phyloP scores from a whole-genome alignment of 2,329 filamentous ascomycete species.

The Fusarium tuaranense region DNA sequence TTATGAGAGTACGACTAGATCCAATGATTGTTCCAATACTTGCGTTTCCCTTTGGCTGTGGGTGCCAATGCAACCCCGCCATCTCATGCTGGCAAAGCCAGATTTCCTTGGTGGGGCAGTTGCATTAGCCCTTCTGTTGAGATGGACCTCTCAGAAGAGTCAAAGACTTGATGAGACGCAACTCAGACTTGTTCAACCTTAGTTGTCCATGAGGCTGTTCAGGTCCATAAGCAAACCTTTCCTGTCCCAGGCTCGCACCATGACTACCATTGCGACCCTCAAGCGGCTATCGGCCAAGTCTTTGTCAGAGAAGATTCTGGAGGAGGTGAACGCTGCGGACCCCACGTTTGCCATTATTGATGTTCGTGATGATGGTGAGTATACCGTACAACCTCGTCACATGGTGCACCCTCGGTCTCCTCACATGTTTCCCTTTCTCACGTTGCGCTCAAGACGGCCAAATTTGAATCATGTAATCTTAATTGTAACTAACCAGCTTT shows the following conservation, averaged over 20 bases:
- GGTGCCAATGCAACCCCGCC: not conserved
- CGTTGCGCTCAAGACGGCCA: not conserved
- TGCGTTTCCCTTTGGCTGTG: not conserved
- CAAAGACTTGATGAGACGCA: slow-evolving; percentile 10
- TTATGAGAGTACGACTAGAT: slow-evolving; percentile 5
- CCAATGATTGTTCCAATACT: not conserved
- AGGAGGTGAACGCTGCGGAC: slow-evolving; percentile 55
- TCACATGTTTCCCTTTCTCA: not conserved
- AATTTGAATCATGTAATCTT: not conserved
- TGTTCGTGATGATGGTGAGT: slow-evolving; percentile 82
- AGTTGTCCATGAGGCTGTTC: slow-evolving; percentile 24
- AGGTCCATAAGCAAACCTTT: slow-evolving; percentile 10
- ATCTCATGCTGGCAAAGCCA: not conserved
- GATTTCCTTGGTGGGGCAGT: not conserved
- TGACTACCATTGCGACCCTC: slow-evolving; percentile 71
- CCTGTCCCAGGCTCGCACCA: slow-evolving; percentile 42
- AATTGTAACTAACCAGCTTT: not conserved
- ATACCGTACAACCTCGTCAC: not conserved
- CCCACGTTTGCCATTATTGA: slow-evolving; percentile 80
- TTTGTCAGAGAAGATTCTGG: slow-evolving; percentile 75
- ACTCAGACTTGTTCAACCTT: slow-evolving; percentile 9
- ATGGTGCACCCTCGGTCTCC: not conserved
- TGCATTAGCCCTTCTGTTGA: not conserved
- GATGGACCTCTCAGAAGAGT: not conserved
- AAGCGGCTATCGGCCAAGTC: slow-evolving; percentile 75